phyloP scores from a whole-genome alignment of 2,329 filamentous ascomycete species.

The Beauveria sp. region DNA sequence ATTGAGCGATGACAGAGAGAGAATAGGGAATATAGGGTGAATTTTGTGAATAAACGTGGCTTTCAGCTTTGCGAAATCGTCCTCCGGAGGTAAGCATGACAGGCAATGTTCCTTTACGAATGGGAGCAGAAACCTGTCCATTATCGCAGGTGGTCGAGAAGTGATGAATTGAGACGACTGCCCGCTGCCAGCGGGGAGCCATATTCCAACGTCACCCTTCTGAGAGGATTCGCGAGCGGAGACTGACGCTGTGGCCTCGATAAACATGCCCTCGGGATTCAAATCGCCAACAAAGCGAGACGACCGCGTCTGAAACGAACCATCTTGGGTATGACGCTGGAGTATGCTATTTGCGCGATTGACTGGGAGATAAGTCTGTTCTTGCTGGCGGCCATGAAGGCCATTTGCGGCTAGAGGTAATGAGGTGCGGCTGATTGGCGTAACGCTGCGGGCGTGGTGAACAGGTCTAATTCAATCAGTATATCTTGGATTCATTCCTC shows the following conservation, averaged over 20 bases:
- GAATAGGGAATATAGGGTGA: conserved; percentile 47
- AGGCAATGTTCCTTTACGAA: conserved; percentile 40
- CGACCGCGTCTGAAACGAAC: conserved; percentile 20
- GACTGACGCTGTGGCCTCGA: conserved; percentile 40
- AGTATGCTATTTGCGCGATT: conserved; percentile 3
- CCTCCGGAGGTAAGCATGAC: conserved; percentile 37
- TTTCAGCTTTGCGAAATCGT: conserved; percentile 38
- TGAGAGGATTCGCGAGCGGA: conserved; percentile 30
- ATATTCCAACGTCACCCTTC: conserved; percentile 49
- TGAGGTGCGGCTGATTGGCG: conserved; percentile 2
- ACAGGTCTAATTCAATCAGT: not conserved
- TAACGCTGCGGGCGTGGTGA: conserved; percentile 4
- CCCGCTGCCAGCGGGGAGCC: conserved; percentile 33
- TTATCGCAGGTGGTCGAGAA: conserved; percentile 29
- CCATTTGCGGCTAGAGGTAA: not conserved
- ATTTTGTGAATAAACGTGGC: conserved; percentile 43
- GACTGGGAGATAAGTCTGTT: not conserved
- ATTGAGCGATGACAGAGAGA: conserved; percentile 31
- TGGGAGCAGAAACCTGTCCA: conserved; percentile 33
- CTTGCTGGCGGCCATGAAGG: not conserved
- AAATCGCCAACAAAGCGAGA: conserved; percentile 51
- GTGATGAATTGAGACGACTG: conserved; percentile 31
- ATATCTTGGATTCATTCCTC: not conserved
- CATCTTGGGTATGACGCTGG: conserved; percentile 12
- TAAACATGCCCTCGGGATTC: conserved; percentile 53